Conservation (phyloP, 129 eudicot genomes). For the Flaveria ramosissima region DNA sequence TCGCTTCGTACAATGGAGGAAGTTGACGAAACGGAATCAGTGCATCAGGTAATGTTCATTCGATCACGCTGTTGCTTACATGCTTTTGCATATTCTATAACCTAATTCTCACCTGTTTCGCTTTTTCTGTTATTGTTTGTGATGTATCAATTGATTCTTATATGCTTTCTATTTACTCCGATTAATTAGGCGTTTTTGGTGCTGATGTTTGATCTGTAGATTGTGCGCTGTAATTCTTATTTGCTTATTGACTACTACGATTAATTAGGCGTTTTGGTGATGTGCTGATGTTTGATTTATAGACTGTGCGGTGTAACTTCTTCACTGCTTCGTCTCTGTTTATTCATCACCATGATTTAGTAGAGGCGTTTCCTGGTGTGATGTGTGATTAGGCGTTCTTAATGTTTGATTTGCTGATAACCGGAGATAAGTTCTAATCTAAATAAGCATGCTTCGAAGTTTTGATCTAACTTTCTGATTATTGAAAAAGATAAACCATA, state of each 20-base stretch:
- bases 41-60: slow-evolving; percentile 47
- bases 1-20: slow-evolving; percentile 51
- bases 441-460: neutral
- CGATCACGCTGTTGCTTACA: slow-evolving; percentile 10
- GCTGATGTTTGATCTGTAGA: neutral
- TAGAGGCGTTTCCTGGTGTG: no score
- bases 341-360: neutral
- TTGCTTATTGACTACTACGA: neutral
- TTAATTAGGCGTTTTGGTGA: neutral
- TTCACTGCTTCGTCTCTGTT: neutral
- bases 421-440: neutral
- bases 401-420: neutral
- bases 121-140: neutral
- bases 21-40: slow-evolving; percentile 69
- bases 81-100: slow-evolving; percentile 8
- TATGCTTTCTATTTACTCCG: neutral
- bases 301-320: neutral
- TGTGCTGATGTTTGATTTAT: neutral
- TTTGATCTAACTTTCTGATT: slow-evolving; percentile 1
- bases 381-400: neutral
- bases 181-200: neutral
- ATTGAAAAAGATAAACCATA: neutral
- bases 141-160: neutral
- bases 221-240: neutral
- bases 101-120: neutral